A percentile compares a stretch with the other conserved stretches of the same genome.
These are phyloP conservation scores for Penicillium chermesinum DNA, from an alignment of 495 filamentous ascomycete genomes.

Conservation along the genomic window DNA sequence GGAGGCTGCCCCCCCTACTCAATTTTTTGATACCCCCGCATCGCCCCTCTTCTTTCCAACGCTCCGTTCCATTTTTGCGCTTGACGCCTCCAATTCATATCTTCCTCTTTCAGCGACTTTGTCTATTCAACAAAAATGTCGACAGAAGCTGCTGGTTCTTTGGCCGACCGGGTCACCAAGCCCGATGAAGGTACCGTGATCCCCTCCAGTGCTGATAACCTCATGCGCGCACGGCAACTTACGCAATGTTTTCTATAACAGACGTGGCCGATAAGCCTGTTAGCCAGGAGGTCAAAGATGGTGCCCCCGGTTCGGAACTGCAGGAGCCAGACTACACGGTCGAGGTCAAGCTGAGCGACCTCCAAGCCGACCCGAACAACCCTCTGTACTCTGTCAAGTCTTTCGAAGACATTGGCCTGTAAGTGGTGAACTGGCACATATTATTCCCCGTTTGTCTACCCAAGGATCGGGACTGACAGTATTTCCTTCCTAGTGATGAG, in stretches of 20 bases:
- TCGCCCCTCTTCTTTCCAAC: background rate
- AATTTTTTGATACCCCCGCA: constrained; percentile 1
- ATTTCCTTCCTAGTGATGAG: constrained; percentile 30
- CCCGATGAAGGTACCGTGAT: constrained; percentile 28
- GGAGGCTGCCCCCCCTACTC: too few relatives aligned
- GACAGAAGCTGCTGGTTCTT: constrained; percentile 38
- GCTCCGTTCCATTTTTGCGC: too few relatives aligned
- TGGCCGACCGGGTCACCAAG: constrained; percentile 59
- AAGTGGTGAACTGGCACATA: constrained; percentile 28
- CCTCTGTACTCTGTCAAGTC: constrained; percentile 78
- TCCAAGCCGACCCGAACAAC: constrained; percentile 80
- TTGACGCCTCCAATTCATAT: background rate
- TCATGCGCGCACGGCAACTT: background rate
- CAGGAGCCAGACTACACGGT: constrained; percentile 75
- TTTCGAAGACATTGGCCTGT: constrained; percentile 86
- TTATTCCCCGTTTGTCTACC: too few relatives aligned
- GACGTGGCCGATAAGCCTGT: too few relatives aligned
- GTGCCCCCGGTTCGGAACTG: constrained; percentile 53
- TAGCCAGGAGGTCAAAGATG: constrained; percentile 40
- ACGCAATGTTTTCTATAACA: background rate
- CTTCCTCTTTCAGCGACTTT: background rate
- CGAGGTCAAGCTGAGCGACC: constrained; percentile 83
- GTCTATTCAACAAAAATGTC: constrained; percentile 25
- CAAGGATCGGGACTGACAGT: constrained; percentile 8
- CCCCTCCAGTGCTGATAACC: background rate